Evolutionary conservation across 768 basidiomycete genomes (phyloP), one percentile per base, ranked within the genome.

Genomic region (Lenzites betulinus): DNA sequence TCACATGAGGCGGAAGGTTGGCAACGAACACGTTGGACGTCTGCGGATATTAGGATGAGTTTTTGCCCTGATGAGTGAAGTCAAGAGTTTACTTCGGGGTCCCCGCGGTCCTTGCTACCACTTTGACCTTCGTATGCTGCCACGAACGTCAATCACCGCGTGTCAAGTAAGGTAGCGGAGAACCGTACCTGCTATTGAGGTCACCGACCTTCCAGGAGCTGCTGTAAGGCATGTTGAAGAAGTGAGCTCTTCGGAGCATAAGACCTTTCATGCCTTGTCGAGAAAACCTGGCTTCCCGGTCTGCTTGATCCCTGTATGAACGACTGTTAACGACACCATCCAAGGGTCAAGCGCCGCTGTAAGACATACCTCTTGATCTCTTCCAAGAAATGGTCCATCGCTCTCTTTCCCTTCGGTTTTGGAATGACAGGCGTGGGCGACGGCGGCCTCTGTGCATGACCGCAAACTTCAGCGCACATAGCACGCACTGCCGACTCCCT

Each of bases 11-110:
- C 5, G 97, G 97, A 25, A 99, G 75, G 71, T 98, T 97, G 13
- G 94, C 93, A 38, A 99, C 94, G 71, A 96, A 98, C 15, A 99
- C 75, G 68, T 99, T 99, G 39, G 95, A 93, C 1, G 96, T 97
- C 90, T 95, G 62, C 13, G 13, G 58, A 11, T 15, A 46, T 44
- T 23, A 54, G 58, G 53, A 39, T 51, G n/a, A 51, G 51, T 16
- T 60, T 15, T 35, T 25, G 38, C 38, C 35, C 25, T 36, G 2
- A 4, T 7, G 3, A 51, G 2, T 2, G 2, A 36, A 42, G 42
- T 2, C 25, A 20, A 6, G 11, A 20, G 33, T 22, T 67, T 11
- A 16, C 95, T 77, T 90, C 87, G 2, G 89, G 88, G 71, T 98
- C 95, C 12, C 92, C 92, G 64, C 88, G 78, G 69, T 96, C 93